Base-by-base conservation (phyloP, 345 rosid genomes). In the Aurinia saxatilis region DNA sequence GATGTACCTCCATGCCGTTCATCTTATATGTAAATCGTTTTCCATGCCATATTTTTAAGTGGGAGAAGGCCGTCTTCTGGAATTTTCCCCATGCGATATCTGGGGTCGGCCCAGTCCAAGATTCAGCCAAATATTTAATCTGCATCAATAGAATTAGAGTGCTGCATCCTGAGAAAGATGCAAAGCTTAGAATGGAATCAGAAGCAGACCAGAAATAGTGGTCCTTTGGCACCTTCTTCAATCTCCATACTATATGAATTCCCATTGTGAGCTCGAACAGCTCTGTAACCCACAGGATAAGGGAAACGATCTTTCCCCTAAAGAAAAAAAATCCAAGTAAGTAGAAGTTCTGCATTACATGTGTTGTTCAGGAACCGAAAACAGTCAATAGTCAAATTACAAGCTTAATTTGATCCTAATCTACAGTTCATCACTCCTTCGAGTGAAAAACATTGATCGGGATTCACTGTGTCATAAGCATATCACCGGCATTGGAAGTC, bases 281-380 rank as follows among this genome's bases (percentile, higher is more conserved):
- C 96, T 23, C 47, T 81, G 76, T 82, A 92, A 13, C 96, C 95
- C 71, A 86, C 83, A 6, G 95, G 98, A 78, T 88, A 91, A 69
- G 98, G 96, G 76, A 82, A 83, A 7, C 96, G 91, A 75, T 82
- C 95, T 81, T 85, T 85, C 2, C 98, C 95, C 98, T 92, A 51
- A 47, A 64, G 46, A 29, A 49, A 33, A 50, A 60, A 16, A 64
- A 39, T 39, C 48, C 5, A 40, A 36, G 23, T 37, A 44, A 52
- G 44, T 13, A 5, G 5, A 17, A 42, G 12, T 27, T 52, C 17
- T 9, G 10, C 37, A 42, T 2, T 40, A 30, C n/a, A 42, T 3
- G 51, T 30, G 18, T 15, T 50, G 52, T 41, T 42, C 47, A 38
- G 3, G 38, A 50, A 50, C 29, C 13, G 7, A 30, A 6, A 66